These are phyloP conservation scores for Rhododendron vialii DNA, from an alignment of 148 eudicot species.

Conservation along the genomic window DNA sequence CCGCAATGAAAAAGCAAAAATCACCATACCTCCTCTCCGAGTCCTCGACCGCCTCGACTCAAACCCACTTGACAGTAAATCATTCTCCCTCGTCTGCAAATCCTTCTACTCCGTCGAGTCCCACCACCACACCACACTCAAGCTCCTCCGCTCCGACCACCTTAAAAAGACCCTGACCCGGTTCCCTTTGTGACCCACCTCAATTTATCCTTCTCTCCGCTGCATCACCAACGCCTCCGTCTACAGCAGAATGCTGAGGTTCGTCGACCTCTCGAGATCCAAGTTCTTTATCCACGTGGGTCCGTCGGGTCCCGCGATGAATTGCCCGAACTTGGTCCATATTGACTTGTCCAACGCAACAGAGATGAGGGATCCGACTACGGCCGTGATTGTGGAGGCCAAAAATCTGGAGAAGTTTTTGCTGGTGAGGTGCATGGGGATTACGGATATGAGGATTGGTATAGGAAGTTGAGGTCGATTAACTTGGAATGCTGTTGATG, in stretches of 20 bases:
- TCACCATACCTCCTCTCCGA: constrained; percentile 44
- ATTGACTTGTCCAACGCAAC: constrained; percentile 74
- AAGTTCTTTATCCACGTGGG: constrained; percentile 55
- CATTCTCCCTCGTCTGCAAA: constrained; percentile 65
- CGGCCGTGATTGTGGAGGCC: constrained; percentile 67
- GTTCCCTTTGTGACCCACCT: constrained; percentile 35
- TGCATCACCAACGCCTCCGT: constrained; percentile 44
- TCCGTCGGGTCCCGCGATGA: constrained; percentile 35
- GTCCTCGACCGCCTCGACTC: constrained; percentile 51
- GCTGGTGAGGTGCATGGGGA: constrained; percentile 66
- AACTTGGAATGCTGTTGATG: constrained; percentile 69
- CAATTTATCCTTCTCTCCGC: constrained; percentile 60
- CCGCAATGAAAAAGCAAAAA: constrained; percentile 51
- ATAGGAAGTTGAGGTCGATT: constrained; percentile 58
- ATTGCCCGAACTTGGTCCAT: constrained; percentile 52
- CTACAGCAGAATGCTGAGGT: constrained; percentile 27
- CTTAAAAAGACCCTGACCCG: constrained; percentile 39
- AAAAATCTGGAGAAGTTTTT: constrained; percentile 62
- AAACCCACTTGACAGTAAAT: constrained; percentile 50
- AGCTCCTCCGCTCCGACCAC: constrained; percentile 55
- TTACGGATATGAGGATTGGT: constrained; percentile 93
- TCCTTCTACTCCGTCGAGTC: constrained; percentile 56
- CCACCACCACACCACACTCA: constrained; percentile 46
- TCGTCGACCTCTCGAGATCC: constrained; percentile 61
- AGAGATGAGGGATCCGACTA: constrained; percentile 47